Base-by-base conservation (phyloP, 257 asterid species). In the Solanum paucissectum region DNA sequence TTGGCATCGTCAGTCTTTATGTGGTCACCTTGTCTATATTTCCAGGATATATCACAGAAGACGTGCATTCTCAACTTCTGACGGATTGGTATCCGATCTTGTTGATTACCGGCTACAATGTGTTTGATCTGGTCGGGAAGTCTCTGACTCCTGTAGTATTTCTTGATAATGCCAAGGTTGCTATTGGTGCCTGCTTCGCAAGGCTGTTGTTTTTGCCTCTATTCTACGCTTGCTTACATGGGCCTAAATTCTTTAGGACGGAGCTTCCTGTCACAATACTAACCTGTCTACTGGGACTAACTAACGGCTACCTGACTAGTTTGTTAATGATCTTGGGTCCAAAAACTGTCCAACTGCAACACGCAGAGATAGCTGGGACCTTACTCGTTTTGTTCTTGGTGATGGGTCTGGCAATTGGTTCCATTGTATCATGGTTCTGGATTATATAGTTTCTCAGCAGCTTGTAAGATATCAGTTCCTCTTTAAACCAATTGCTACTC, bases 11-110 rank as follows among this genome's bases (percentile, higher is more conserved):
- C 83, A 75, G 91, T 86, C 77, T 97, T 37, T 97, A 95, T 66
- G 95, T 94, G 4, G 98, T 97, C 85, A 97, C 98, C 11, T 90
- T 97, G 89, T 89, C 95, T 86, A 97, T 97, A 85, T 97, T 95
- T 84, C 99, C 99, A 0, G 99, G 99, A 76, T 97, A 92, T 27
- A 88, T 97, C 64, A 97, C 99, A 4, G 99, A 97, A 90, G 99
- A 97, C 40, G 98, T 97, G 81, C 98, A 95, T 71, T 97, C 99
- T 40, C 92, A 88, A 44, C 46, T 87, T 25, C 93, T 97, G 16
- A 93, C 90, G 73, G 99, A 95, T 82, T 97, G 98, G 98, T 95
- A 95, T 81, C 98, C 99, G 1, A 92, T 97, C 83, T 87, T 97
- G 33, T 72, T 97, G 85, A 94, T 97, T 23, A 91, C 98, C 12